Conservation (phyloP, 768 basidiomycete species). For the Hypholoma fasciculare region DNA sequence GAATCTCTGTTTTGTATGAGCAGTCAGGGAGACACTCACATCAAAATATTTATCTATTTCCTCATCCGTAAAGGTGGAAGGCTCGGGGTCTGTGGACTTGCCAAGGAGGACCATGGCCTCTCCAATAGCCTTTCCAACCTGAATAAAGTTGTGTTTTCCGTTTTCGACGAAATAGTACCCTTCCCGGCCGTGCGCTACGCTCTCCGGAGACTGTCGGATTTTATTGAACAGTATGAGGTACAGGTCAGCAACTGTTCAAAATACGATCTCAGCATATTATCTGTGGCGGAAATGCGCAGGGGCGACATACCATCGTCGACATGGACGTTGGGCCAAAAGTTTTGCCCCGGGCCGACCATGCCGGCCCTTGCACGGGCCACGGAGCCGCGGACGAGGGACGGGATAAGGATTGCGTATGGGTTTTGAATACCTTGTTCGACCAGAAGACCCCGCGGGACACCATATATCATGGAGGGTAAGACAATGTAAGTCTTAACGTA, state of each 20-base stretch:
- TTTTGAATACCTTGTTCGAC: slow-evolving; percentile 54
- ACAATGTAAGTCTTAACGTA: slow-evolving; percentile 51
- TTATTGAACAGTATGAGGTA: slow-evolving; percentile 45
- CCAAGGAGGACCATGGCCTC: slow-evolving; percentile 36
- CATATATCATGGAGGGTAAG: slow-evolving; percentile 57
- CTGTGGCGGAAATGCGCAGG: neutral
- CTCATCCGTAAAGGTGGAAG: slow-evolving; percentile 45
- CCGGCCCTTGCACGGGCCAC: slow-evolving; percentile 50
- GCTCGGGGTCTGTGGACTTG: slow-evolving; percentile 35
- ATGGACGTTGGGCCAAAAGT: slow-evolving; percentile 57
- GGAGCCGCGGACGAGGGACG: slow-evolving; percentile 43
- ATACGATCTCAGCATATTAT: neutral
- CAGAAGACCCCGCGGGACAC: slow-evolving; percentile 44
- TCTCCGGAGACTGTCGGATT: slow-evolving; percentile 24
- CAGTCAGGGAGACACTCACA: slow-evolving; percentile 15
- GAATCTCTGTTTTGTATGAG: neutral
- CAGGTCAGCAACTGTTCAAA: slow-evolving; percentile 36
- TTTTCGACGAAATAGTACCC: slow-evolving; percentile 56
- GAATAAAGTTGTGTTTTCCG: slow-evolving; percentile 44
- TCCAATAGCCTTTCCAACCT: slow-evolving; percentile 40
- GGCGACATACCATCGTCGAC: slow-evolving; percentile 45
- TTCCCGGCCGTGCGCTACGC: slow-evolving; percentile 43
- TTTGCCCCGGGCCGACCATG: slow-evolving; percentile 54
- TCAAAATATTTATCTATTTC: slow-evolving; percentile 42
- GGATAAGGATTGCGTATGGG: slow-evolving; percentile 50